A percentile compares a stretch with the other conserved stretches of the same genome.
Conservation (phyloP, 2,329 filamentous ascomycete species). For the Podosphaera aphanis region DNA sequence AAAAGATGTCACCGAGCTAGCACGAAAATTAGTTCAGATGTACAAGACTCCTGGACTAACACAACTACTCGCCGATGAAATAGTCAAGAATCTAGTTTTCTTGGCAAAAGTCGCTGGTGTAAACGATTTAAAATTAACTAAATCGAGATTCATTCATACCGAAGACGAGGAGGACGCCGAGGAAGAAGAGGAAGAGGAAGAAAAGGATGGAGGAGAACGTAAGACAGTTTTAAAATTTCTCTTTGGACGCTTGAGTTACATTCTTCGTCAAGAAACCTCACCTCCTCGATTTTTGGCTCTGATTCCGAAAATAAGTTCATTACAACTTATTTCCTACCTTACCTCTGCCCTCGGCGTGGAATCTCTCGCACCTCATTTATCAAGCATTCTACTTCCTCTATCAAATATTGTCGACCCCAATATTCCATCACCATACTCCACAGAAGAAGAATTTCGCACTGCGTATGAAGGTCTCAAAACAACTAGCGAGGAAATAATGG, state of each 20-base stretch:
- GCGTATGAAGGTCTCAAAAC: conserved; percentile 48
- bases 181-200: conserved; percentile 20
- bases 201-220: conserved; percentile 20
- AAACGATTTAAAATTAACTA: conserved; percentile 25
- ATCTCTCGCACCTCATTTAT: conserved; percentile 37
- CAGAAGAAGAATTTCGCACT: conserved; percentile 43
- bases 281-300: conserved; percentile 37
- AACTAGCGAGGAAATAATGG: conserved; percentile 55
- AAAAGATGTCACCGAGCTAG: conserved; percentile 38
- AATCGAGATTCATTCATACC: conserved; percentile 12
- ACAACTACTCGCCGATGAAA: conserved; percentile 55
- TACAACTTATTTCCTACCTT: conserved; percentile 51
- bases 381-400: conserved; percentile 41
- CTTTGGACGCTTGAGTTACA: conserved; percentile 52
- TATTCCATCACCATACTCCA: conserved; percentile 47
- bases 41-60: conserved; percentile 41
- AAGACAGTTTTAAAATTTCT: conserved; percentile 45
- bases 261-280: conserved; percentile 54
- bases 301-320: conserved; percentile 49
- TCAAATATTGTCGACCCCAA: conserved; percentile 66
- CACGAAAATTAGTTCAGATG: conserved; percentile 25
- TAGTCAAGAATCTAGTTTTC: conserved; percentile 63
- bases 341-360: conserved; percentile 33
- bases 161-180: conserved; percentile 7
- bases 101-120: conserved; percentile 42